Percentiles rank a stretch among this genome's conserved stretches.
Conservation (phyloP, 768 basidiomycete species). For the Pilatotrama ljubarskyi region DNA sequence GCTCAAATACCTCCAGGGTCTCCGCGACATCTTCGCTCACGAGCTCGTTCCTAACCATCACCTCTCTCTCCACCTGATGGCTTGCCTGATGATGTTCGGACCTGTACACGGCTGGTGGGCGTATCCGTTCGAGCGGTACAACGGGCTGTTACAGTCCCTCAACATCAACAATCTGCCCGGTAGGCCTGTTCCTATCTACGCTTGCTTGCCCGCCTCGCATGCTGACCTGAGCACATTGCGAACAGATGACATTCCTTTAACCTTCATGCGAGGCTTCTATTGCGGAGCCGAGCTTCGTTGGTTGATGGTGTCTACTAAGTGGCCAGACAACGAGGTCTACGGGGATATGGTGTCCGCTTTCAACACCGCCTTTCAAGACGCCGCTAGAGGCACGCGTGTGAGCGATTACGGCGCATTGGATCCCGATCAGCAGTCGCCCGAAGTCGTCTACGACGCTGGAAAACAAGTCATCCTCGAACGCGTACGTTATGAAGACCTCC, state of each 20-base stretch:
- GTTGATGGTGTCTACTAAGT: neutral
- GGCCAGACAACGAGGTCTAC: neutral
- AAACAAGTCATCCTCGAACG: too few relatives aligned
- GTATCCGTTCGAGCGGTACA: slow-evolving; percentile 34
- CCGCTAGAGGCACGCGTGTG: neutral
- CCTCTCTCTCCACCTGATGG: slow-evolving; percentile 32
- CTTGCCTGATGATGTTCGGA: slow-evolving; percentile 31
- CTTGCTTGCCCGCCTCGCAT: too few relatives aligned
- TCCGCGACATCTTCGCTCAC: slow-evolving; percentile 28
- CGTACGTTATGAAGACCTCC: too few relatives aligned
- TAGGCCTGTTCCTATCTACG: neutral
- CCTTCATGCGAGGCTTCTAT: too few relatives aligned
- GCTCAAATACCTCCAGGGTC: slow-evolving; percentile 23
- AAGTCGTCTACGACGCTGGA: too few relatives aligned
- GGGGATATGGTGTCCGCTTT: neutral
- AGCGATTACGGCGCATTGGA: neutral
- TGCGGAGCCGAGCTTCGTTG: neutral
- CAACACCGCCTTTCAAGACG: neutral
- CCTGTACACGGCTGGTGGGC: slow-evolving; percentile 31
- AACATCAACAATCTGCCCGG: slow-evolving; percentile 27
- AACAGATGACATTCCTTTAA: too few relatives aligned
- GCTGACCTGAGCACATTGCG: too few relatives aligned
- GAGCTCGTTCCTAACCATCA: slow-evolving; percentile 35
- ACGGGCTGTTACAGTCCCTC: slow-evolving; percentile 25
- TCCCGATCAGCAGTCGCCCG: too few relatives aligned